phyloP scores from a whole-genome alignment of 2,329 filamentous ascomycete genomes.

The Hymenoscyphus repandus region DNA sequence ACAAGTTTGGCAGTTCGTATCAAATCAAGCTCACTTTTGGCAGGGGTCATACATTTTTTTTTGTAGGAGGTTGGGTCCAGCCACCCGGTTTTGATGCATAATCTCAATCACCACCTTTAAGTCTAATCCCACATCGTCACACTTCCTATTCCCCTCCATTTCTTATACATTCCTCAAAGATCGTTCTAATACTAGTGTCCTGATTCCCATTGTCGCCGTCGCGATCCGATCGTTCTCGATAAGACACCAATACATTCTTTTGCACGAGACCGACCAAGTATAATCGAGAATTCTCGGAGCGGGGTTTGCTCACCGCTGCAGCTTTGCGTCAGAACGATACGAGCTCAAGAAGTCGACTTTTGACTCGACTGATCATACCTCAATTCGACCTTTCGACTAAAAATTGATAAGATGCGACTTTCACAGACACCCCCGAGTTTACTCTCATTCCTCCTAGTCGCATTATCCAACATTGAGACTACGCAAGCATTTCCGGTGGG shows the following conservation, averaged over 20 bases:
- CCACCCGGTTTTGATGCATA: background rate
- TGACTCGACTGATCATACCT: background rate
- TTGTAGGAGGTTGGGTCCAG: conserved; percentile 2
- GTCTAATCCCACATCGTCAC: background rate
- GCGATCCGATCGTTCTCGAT: background rate
- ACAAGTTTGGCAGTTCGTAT: background rate
- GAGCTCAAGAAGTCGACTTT: conserved; percentile 2
- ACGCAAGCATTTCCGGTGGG: conserved; percentile 40
- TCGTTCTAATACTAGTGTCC: conserved; percentile 9
- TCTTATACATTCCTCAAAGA: conserved; percentile 15
- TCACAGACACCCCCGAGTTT: conserved; percentile 27
- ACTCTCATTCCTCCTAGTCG: conserved; percentile 33
- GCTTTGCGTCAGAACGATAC: background rate
- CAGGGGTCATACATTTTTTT: background rate
- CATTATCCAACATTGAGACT: conserved; percentile 35
- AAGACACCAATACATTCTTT: conserved; percentile 15
- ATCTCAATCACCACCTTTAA: conserved; percentile 19
- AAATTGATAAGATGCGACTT: conserved; percentile 33
- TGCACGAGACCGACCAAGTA: conserved; percentile 6
- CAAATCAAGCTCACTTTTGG: background rate
- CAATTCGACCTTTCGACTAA: conserved; percentile 9
- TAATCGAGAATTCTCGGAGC: conserved; percentile 1
- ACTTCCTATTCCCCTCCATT: conserved; percentile 13
- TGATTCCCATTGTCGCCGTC: conserved; percentile 9
- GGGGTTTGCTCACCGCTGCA: conserved; percentile 15